These are phyloP conservation scores for Trypanosoma brucei DNA, from an alignment of 208 protist genomes.

Conservation along the genomic window DNA sequence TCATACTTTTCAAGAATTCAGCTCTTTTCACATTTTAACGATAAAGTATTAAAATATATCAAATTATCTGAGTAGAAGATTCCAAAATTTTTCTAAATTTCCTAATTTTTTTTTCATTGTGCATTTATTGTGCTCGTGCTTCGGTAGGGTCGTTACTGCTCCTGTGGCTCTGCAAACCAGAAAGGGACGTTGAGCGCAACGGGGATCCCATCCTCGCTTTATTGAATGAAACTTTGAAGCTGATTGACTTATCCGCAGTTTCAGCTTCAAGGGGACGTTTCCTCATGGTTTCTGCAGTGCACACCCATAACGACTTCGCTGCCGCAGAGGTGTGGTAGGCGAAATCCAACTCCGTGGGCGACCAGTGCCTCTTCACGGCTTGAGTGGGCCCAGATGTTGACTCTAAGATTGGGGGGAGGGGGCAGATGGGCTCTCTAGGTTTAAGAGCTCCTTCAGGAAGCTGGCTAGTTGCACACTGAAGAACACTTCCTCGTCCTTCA, in stretches of 20 bases:
- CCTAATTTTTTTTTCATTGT: slow-evolving; percentile 1
- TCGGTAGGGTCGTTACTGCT: neutral
- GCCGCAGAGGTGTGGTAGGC: neutral
- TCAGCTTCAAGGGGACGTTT: neutral
- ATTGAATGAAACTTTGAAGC: neutral
- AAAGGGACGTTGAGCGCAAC: neutral
- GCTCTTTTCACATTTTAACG: no score
- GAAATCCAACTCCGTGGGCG: slow-evolving; percentile 1
- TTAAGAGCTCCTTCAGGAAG: neutral
- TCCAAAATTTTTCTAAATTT: neutral
- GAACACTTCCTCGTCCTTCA: neutral
- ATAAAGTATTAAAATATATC: no score
- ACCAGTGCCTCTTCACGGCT: neutral
- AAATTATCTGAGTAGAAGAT: no score
- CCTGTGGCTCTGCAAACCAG: neutral
- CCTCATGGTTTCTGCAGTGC: neutral
- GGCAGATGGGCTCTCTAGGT: slow-evolving; percentile 1
- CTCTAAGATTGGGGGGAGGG: neutral
- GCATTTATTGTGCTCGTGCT: slow-evolving; percentile 2
- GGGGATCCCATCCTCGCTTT: neutral
- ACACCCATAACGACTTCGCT: neutral
- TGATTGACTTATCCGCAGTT: neutral
- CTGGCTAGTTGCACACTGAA: slow-evolving; percentile 3
- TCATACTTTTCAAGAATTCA: no score
- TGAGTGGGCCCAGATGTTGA: neutral